Base-by-base conservation (phyloP, 192 early-diverging fungal genomes). In the Coemansia sp. region DNA sequence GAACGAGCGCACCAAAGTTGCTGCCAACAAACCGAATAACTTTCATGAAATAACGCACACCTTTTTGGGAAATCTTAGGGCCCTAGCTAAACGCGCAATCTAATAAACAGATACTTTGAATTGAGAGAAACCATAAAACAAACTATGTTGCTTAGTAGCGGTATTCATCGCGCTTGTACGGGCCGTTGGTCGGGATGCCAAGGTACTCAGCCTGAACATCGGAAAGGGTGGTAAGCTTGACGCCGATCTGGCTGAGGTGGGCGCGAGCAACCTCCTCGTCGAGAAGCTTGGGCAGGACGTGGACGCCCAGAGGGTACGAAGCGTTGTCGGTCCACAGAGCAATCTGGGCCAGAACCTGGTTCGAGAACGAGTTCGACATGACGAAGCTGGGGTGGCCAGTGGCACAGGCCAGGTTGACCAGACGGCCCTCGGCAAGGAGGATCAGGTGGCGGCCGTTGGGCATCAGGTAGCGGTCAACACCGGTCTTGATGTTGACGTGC, bases 351-450 rank as follows among this genome's bases (percentile, higher is more conserved):
- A 97, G 84, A 54, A 92, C 91, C 88, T 97, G 94, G 90, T 98
- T 98, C 60, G 91, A 88, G 89, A 98, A 98, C 47, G 94, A 97
- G 90, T 95, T 96, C 84, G 93, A 95, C 96, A 98, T 98, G 86
- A 98, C 96, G 72, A 98, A 98, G 67, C 89, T 91, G 58, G 94
- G 93, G 87, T 97, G 94, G 52, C 96, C 96, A 62, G 95, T 98
- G 71, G 93, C 95, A 85, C 96, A 98, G 57, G 94, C 93, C 74
- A 98, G 83, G 92, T 96, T 98, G 83, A 98, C 96, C 65, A 98
- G 86, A 83, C 96, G 93, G 71, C 96, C 96, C 83, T 98, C 93
- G 66, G 96, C 96, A 55, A 98, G 87, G 62, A 98, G 91, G 78
- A 98, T 94, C 78, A 98, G 82, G 86, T 94, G 92, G 68, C 86